These are phyloP conservation scores for Perkinsus olseni DNA, from an alignment of 169 alveolate genomes.

Conservation along the genomic window DNA sequence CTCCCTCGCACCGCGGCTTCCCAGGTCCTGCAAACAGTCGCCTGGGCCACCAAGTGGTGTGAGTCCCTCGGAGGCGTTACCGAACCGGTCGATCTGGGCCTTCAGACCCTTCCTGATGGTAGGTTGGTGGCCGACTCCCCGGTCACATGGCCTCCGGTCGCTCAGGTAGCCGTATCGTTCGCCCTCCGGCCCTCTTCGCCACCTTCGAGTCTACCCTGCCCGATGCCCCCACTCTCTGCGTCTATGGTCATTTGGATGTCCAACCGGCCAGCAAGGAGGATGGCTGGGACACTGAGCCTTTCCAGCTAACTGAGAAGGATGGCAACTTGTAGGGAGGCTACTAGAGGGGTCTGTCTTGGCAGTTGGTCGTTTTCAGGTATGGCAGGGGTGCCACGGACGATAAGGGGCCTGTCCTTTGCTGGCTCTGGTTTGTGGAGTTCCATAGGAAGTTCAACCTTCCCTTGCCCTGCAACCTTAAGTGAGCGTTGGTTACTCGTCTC, in stretches of 20 bases:
- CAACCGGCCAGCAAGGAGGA: neutral
- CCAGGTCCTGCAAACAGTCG: neutral
- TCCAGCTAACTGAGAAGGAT: neutral
- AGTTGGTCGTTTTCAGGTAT: neutral
- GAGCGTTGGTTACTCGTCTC: neutral
- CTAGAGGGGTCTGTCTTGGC: neutral
- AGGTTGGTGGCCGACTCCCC: neutral
- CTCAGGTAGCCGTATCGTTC: neutral
- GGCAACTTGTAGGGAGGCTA: neutral
- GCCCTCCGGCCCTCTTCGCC: neutral
- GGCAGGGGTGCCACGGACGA: slow-evolving; percentile 2
- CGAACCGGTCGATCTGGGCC: neutral
- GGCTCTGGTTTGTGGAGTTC: neutral
- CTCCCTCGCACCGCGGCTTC: too few relatives aligned
- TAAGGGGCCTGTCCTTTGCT: neutral
- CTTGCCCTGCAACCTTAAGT: neutral
- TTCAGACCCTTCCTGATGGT: neutral
- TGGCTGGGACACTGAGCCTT: slow-evolving; percentile 5
- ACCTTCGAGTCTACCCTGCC: neutral
- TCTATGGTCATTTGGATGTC: neutral
- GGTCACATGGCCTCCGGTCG: neutral
- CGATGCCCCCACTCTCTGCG: neutral
- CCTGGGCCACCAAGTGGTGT: neutral
- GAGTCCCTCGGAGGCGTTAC: neutral
- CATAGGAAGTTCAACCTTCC: neutral